Base-by-base conservation (phyloP, 371 early-diverging fungal species). In the Haplosporangium sp. region DNA sequence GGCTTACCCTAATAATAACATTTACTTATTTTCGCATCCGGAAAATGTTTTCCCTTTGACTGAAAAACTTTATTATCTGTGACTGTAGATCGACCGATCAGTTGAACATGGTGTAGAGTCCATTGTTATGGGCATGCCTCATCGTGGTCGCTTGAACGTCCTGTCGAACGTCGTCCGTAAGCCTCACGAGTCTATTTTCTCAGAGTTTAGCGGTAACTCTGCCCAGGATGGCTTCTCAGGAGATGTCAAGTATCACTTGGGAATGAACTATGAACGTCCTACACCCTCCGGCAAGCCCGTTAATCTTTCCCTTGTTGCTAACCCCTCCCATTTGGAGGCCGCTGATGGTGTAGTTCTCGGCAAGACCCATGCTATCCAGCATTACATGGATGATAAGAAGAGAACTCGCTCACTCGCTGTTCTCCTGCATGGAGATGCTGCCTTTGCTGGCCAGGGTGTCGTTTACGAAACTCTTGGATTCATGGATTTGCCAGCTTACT, bases 251-350 rank as follows among this genome's bases (percentile, higher is more conserved):
- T 98, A 98, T 90, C 98, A 98, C 84, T 87, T 97, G 83, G 97
- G 97, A 72, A 97, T 96, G 97, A 97, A 95, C 89, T 97, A 95
- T 84, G 93, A 92, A 61, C 94, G 97, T 64, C 97, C 97, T n/a
- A 97, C 97, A 38, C 96, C 97, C 42, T 94, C 95, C 48, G 98
- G 97, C 67, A 96, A 95, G 87, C 94, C 94, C 76, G 96, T 98
- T 56, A 95, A 97, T 77, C 90, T 99, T 68, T 97, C 97, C 38
- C 91, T 99, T 72, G 96, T 95, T 67, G 97, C 98, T 72, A 99
- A 99, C 87, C 99, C 99, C 56, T 98, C 98, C 58, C 99, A 99
- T 83, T 88, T 99, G 87, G 99, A 99, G 87, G 97, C 98, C 64
- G 97, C 96, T 7, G 93, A 99, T 84, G 98, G 98, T 34, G 98